Conservation (phyloP, 352 stramenopile genomes). For the Pilasporangium apinafurcum region DNA sequence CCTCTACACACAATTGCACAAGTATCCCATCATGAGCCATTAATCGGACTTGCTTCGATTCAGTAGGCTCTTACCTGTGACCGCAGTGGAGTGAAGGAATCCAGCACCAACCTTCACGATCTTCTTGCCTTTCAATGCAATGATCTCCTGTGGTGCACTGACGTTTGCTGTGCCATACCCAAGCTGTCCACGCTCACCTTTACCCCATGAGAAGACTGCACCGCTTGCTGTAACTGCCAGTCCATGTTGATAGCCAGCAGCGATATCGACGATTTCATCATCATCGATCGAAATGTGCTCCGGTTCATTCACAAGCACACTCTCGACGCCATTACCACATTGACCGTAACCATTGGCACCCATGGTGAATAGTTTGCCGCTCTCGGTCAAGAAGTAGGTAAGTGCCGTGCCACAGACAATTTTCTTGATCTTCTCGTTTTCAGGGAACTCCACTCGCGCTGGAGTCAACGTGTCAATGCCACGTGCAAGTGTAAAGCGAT, state of each 20-base stretch:
- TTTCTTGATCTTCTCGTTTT: slow-evolving; percentile 55
- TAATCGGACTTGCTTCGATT: background rate
- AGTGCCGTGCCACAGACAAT: slow-evolving; percentile 82
- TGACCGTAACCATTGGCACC: slow-evolving; percentile 79
- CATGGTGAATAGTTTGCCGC: slow-evolving; percentile 71
- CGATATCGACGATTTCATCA: slow-evolving; percentile 63
- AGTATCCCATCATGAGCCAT: background rate
- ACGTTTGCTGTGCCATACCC: slow-evolving; percentile 77
- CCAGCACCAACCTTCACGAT: slow-evolving; percentile 60
- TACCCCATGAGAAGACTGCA: slow-evolving; percentile 77
- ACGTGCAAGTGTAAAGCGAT: slow-evolving; percentile 54
- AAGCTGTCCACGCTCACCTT: slow-evolving; percentile 76
- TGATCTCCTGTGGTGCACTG: slow-evolving; percentile 61
- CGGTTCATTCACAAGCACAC: slow-evolving; percentile 49
- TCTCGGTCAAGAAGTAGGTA: slow-evolving; percentile 68
- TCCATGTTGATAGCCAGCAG: slow-evolving; percentile 73
- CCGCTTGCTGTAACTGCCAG: slow-evolving; percentile 60
- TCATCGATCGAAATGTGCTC: slow-evolving; percentile 55
- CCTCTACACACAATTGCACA: slow-evolving; percentile 18
- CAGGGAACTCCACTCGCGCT: slow-evolving; percentile 44
- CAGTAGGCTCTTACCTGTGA: slow-evolving; percentile 29
- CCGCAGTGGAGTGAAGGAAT: slow-evolving; percentile 78
- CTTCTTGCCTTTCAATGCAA: slow-evolving; percentile 66
- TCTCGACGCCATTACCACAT: slow-evolving; percentile 58
- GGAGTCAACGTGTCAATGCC: slow-evolving; percentile 65